These are phyloP conservation scores for Gynandropsis gynandra DNA, from an alignment of 345 rosid species.

Conservation along the genomic window DNA sequence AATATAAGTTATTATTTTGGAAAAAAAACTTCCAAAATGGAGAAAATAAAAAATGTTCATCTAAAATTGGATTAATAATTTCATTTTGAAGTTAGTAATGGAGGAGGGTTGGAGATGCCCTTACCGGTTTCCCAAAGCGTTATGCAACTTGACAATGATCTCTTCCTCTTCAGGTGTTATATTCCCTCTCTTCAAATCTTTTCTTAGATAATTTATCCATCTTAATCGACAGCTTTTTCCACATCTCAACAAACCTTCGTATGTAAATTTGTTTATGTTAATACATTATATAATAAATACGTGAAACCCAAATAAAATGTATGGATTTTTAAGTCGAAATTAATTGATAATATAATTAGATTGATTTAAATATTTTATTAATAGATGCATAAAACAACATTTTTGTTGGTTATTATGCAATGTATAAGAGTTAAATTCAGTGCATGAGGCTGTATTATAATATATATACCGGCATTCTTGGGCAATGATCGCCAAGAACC, in stretches of 20 bases:
- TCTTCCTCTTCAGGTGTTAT: conserved; percentile 68
- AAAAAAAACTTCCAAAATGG: too few species aligned
- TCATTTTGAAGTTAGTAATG: not conserved
- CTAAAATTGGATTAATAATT: too few species aligned
- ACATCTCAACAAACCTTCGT: conserved; percentile 75
- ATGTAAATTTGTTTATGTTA: not conserved
- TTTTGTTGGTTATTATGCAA: too few species aligned
- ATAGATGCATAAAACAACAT: too few species aligned
- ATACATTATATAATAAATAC: too few species aligned
- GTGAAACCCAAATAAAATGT: not conserved
- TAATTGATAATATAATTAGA: too few species aligned
- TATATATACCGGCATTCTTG: conserved; percentile 62
- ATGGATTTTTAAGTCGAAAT: too few species aligned
- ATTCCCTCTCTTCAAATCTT: conserved; percentile 78
- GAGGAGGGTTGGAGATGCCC: too few species aligned
- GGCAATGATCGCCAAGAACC: conserved; percentile 89
- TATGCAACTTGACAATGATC: conserved; percentile 62
- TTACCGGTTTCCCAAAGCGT: conserved; percentile 73
- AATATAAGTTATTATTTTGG: too few species aligned
- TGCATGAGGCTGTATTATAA: not conserved
- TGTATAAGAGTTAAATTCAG: not conserved
- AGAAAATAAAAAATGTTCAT: too few species aligned
- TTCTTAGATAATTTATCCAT: conserved; percentile 84
- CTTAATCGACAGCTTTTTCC: conserved; percentile 94
- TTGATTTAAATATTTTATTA: too few species aligned